Percentiles rank a stretch among this genome's conserved stretches.
These are phyloP conservation scores for Thermothelomyces thermophilus DNA, from an alignment of 2,329 filamentous ascomycete species.

Conservation along the genomic window DNA sequence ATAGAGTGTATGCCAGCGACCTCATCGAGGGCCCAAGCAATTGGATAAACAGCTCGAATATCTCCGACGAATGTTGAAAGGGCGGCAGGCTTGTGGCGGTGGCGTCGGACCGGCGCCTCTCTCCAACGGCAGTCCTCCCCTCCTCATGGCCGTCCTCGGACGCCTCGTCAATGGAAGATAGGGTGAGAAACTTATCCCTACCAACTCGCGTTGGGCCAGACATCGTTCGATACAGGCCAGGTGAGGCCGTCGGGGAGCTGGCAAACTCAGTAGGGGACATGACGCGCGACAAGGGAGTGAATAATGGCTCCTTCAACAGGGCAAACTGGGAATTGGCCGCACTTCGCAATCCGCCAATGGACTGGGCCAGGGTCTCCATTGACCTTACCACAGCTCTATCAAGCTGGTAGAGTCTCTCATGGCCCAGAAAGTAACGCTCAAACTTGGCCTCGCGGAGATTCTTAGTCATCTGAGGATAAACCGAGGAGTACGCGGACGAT, in stretches of 20 bases:
- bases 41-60: constrained; percentile 85
- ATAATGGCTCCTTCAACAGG: constrained; percentile 60
- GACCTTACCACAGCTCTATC: constrained; percentile 77
- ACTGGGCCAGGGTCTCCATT: constrained; percentile 78
- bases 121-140: constrained; percentile 23
- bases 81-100: constrained; percentile 27
- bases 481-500: constrained; percentile 56
- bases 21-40: constrained; percentile 92
- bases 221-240: constrained; percentile 25
- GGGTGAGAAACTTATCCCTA: constrained; percentile 38
- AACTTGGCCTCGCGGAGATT: constrained; percentile 80
- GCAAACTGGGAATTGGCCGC: constrained; percentile 85
- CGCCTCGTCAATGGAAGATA: constrained; percentile 58
- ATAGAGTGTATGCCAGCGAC: constrained; percentile 84
- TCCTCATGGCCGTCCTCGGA: constrained; percentile 51
- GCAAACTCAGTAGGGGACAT: constrained; percentile 27
- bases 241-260: constrained; percentile 28
- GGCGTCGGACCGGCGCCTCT: constrained; percentile 16
- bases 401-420: constrained; percentile 69
- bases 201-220: constrained; percentile 34
- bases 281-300: constrained; percentile 28
- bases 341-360: constrained; percentile 82
- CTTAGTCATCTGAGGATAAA: constrained; percentile 65
- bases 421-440: constrained; percentile 78
- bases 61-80: constrained; percentile 64